phyloP scores from a whole-genome alignment of 2,329 filamentous ascomycete genomes.

The Aspergillus tanneri region DNA sequence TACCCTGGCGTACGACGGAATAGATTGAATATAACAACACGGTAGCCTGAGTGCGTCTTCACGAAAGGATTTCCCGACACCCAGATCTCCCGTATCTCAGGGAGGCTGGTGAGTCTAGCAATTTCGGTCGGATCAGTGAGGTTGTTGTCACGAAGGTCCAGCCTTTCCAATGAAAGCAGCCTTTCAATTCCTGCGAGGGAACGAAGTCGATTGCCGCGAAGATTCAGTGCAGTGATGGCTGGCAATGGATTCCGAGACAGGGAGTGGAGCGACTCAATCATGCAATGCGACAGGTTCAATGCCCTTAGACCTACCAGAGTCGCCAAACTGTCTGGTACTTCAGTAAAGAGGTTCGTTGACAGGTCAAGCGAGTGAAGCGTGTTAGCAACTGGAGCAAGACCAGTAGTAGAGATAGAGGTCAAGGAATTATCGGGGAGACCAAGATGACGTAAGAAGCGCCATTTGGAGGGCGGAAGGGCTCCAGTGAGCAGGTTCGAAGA shows the following conservation, averaged over 20 bases:
- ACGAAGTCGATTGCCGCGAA: conserved; percentile 81
- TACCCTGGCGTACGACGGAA: conserved; percentile 90
- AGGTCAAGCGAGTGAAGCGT: conserved; percentile 90
- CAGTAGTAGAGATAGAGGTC: conserved; percentile 71
- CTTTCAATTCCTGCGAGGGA: conserved; percentile 89
- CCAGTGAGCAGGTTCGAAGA: conserved; percentile 73
- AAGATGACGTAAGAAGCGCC: conserved; percentile 90
- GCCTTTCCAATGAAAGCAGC: conserved; percentile 79
- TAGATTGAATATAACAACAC: conserved; percentile 90
- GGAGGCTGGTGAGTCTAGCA: conserved; percentile 83
- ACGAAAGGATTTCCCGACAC: conserved; percentile 90
- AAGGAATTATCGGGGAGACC: conserved; percentile 89
- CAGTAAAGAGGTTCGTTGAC: conserved; percentile 88
- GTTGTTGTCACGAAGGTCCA: conserved; percentile 88
- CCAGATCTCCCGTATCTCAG: conserved; percentile 89
- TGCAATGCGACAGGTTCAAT: conserved; percentile 91
- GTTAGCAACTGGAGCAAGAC: conserved; percentile 78
- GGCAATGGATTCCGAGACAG: conserved; percentile 79
- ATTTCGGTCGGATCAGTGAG: conserved; percentile 89
- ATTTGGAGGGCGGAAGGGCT: conserved; percentile 79
- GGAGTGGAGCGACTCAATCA: conserved; percentile 93
- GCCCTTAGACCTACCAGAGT: conserved; percentile 84
- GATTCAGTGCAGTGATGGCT: conserved; percentile 88
- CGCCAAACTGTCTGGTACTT: conserved; percentile 87
- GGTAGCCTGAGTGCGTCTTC: conserved; percentile 79